Base-by-base conservation (phyloP, 139 green algal species). In the Haematococcus lacustris region DNA sequence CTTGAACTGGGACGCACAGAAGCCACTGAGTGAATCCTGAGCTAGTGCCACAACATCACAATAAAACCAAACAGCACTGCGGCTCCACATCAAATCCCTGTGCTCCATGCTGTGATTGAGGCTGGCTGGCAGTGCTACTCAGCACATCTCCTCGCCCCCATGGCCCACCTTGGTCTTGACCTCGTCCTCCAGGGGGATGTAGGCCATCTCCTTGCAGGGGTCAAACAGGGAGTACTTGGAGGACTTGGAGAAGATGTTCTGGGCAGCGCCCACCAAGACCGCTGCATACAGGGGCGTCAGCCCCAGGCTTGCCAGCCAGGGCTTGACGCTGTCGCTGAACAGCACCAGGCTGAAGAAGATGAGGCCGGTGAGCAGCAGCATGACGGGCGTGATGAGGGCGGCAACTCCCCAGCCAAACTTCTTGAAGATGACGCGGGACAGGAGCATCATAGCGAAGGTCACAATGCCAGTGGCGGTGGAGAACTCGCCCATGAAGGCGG, bases 131-230 rank as follows among this genome's bases (percentile, higher is more conserved):
- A n/a, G n/a, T n/a, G n/a, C n/a, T n/a, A n/a, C n/a, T n/a, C n/a
- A n/a, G n/a, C n/a, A n/a, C n/a, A n/a, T n/a, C n/a, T n/a, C n/a
- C n/a, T n/a, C n/a, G n/a, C n/a, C n/a, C n/a, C n/a, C n/a, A n/a
- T n/a, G n/a, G n/a, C 64, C 23, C 37, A 70, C 64, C 67, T 99
- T 98, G 76, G 77, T 86, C 77, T 87, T 86, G 53, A 93, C 78
- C 89, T 98, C 94, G 38, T 90, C 77, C 70, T 98, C 94, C 71
- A 99, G 85, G 38, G 95, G 95, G 62, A 99, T 99, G 90, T 99
- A 98, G 1, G 93, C 95, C 92, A 98, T 99, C 88, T 99, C 95
- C 88, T 99, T 98, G 93, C 95, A 98, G 61, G 95, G 95, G 87
- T 99, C 95, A 77, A 99, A 99, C 69, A 99, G 89, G 33, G 88